Evolutionary conservation across 2,329 filamentous ascomycete species (phyloP).

Genomic region (Colletotrichum truncatum): DNA sequence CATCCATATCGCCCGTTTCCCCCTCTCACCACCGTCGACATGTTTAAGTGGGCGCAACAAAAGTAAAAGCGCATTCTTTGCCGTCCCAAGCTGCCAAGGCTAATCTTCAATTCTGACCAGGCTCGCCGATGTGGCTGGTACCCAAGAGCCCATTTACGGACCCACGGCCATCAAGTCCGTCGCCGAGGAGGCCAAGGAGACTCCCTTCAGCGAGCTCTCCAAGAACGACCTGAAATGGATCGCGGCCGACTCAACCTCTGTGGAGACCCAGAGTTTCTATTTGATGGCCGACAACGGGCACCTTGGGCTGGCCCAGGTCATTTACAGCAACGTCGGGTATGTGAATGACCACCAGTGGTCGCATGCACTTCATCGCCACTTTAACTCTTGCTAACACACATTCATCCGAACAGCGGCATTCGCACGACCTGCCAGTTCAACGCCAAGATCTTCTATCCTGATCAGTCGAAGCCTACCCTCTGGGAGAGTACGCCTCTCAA

Average conservation of each 20-base stretch:
- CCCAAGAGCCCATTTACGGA: constrained; percentile 95
- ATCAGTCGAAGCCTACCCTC: constrained; percentile 75
- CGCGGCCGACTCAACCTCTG: constrained; percentile 82
- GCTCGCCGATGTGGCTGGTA: constrained; percentile 86
- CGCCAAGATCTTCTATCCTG: constrained; percentile 87
- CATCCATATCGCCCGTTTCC: neutral
- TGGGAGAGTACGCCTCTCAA: constrained; percentile 86
- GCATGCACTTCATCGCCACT: neutral
- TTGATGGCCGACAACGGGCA: constrained; percentile 81
- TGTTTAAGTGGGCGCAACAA: constrained; percentile 96
- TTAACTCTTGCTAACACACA: neutral
- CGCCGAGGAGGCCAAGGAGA: constrained; percentile 79
- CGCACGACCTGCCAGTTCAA: constrained; percentile 94
- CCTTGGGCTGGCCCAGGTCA: constrained; percentile 85
- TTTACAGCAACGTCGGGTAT: constrained; percentile 97
- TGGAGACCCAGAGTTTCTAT: constrained; percentile 97
- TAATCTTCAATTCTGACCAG: constrained; percentile 46
- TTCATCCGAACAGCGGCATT: constrained; percentile 71
- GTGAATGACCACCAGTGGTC: constrained; percentile 41
- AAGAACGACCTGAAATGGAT: constrained; percentile 86
- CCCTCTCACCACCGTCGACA: constrained; percentile 50
- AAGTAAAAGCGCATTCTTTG: constrained; percentile 66
- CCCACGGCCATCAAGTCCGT: constrained; percentile 88
- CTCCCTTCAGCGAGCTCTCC: constrained; percentile 81
- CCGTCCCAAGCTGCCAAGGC: constrained; percentile 35